A percentile compares a stretch with the other conserved stretches of the same genome.
phyloP scores from a whole-genome alignment of 306 rosid species.

The Geum urbanum region DNA sequence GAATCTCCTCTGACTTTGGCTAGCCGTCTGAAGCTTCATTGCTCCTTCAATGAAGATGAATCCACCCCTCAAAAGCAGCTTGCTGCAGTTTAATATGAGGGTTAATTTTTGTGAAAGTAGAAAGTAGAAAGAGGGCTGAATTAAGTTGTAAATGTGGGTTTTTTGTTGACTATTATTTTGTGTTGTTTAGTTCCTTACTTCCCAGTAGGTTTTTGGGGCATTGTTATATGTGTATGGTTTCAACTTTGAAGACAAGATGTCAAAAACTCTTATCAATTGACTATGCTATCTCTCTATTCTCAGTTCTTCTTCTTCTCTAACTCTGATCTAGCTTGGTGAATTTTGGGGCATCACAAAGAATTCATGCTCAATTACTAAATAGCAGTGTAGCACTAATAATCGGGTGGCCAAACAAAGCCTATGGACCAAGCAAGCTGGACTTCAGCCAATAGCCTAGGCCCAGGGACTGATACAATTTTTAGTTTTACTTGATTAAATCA shows the following conservation, averaged over 20 bases:
- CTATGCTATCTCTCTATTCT: neutral
- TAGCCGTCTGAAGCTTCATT: constrained; percentile 40
- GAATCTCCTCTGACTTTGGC: constrained; percentile 45
- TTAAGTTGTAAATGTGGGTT: neutral
- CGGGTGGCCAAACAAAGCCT: too few species aligned
- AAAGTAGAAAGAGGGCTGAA: neutral
- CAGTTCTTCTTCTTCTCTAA: too few species aligned
- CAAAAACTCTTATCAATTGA: neutral
- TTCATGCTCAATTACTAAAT: too few species aligned
- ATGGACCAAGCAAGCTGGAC: too few species aligned
- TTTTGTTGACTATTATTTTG: neutral
- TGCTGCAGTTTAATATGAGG: constrained; percentile 47
- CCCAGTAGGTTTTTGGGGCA: neutral
- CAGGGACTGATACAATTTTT: too few species aligned
- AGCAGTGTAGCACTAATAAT: too few species aligned
- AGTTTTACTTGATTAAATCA: too few species aligned
- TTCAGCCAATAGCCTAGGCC: too few species aligned
- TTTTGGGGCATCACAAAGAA: neutral
- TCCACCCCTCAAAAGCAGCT: constrained; percentile 58
- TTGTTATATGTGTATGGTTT: neutral
- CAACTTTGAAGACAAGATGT: neutral
- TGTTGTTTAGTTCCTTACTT: neutral
- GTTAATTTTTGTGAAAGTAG: neutral
- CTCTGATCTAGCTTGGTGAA: neutral
- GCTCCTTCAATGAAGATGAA: constrained; percentile 66